Base-by-base conservation (phyloP, 805 yeast species). In the Cyberlindnera euphorbiae region DNA sequence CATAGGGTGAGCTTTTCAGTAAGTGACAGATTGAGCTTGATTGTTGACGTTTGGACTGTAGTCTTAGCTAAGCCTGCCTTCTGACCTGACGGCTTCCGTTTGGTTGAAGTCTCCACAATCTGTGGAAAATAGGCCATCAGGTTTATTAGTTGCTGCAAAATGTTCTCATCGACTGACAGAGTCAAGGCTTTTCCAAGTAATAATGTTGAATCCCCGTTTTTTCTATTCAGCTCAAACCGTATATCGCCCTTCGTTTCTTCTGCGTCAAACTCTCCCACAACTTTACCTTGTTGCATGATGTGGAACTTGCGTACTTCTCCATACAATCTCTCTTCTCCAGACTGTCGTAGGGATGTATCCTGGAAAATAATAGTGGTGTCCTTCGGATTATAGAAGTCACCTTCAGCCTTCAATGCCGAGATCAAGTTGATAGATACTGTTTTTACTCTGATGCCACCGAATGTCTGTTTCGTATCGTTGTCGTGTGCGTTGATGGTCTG, bases 201-300 rank as follows among this genome's bases (percentile, higher is more conserved):
- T 0, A 68, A 19, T 0, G 77, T 70, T 14, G 63, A 53, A 27
- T 68, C 68, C 11, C 52, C 47, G 0, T 53, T 38, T 9, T 46
- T 52, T 8, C 52, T 41, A 32, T 67, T 64, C 16, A 67, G 39
- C 49, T 79, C 83, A 50, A 78, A 73, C 23, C 79, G 50, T 3
- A 79, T 32, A 45, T 79, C 85, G 6, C 72, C 69, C 27, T 66
- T 67, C 40, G 12, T 53, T 29, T 17, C 49, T 43, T n/a, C 53
- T 49, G 17, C 50, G 33, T 5, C 50, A 48, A 18, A 56, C 33
- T 6, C 41, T n/a, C 1, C 40, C 33, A 10, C 55, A n/a, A n/a
- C n/a, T n/a, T n/a, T n/a, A n/a, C n/a, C n/a, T n/a, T n/a, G n/a
- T n/a, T n/a, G n/a, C n/a, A n/a, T n/a, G n/a, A n/a, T n/a, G n/a